Percentiles rank a stretch among this genome's conserved stretches.
These are phyloP conservation scores for Vitis amurensis DNA, from an alignment of 164 flowering plant species.

Conservation along the genomic window DNA sequence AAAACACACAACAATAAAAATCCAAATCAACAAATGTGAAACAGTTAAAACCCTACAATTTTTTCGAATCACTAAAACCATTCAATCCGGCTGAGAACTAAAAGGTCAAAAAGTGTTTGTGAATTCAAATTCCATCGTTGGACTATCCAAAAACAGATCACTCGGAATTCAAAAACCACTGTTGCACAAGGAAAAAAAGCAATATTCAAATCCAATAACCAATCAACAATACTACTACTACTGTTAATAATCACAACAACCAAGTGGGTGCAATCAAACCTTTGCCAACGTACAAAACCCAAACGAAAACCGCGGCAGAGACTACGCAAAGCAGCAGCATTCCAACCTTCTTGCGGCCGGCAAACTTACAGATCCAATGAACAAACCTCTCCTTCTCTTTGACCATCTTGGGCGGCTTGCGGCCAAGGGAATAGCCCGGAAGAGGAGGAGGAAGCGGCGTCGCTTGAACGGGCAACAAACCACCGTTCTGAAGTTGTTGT, in stretches of 20 bases:
- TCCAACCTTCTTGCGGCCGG: constrained; percentile 70
- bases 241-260: not conserved
- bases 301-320: constrained; percentile 55
- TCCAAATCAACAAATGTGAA: not conserved
- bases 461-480: constrained; percentile 31
- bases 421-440: not conserved
- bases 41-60: not conserved
- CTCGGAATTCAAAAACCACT: not conserved
- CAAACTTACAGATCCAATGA: constrained; percentile 59
- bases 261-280: constrained; percentile 31
- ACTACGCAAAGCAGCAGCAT: constrained; percentile 60
- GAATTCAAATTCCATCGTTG: too few species aligned
- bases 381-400: constrained; percentile 58
- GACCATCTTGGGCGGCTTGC: constrained; percentile 56
- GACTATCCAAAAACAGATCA: too few species aligned
- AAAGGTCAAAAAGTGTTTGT: too few species aligned
- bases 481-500: constrained; percentile 36
- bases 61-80: not conserved
- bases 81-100: too few species aligned
- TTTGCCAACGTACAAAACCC: constrained; percentile 64
- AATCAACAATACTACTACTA: not conserved
- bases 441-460: constrained; percentile 15
- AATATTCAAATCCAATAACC: not conserved
- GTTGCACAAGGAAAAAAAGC: not conserved
- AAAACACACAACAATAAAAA: too few species aligned